Evolutionary conservation across 805 yeast genomes (phyloP).

Genomic region (Wickerhamomyces queroliae): DNA sequence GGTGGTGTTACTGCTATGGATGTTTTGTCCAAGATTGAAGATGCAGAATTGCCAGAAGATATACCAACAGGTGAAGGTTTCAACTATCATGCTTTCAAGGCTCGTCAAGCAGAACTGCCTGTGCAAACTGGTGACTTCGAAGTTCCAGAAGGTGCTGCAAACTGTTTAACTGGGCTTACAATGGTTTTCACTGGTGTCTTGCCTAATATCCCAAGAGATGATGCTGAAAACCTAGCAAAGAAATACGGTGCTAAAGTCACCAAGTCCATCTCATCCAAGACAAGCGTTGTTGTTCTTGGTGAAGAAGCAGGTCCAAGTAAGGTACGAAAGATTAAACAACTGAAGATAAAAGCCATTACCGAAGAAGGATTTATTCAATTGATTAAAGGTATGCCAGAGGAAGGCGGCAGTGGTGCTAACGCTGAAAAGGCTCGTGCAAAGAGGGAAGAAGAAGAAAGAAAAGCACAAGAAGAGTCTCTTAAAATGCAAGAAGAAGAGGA

Average conservation of each 20-base stretch:
- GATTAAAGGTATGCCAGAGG: constrained; percentile 76
- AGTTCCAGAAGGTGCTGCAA: constrained; percentile 77
- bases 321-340: constrained; percentile 68
- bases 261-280: constrained; percentile 76
- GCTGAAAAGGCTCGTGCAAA: constrained; percentile 73
- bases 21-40: constrained; percentile 60
- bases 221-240: constrained; percentile 71
- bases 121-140: constrained; percentile 33
- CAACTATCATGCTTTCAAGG: constrained; percentile 53
- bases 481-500: constrained; percentile 41
- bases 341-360: constrained; percentile 73
- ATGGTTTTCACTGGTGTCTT: constrained; percentile 91
- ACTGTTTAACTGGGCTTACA: constrained; percentile 83
- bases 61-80: constrained; percentile 44
- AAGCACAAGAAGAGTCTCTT: constrained; percentile 46
- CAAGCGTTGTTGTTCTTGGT: constrained; percentile 86
- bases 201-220: constrained; percentile 72
- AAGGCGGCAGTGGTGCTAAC: constrained; percentile 80
- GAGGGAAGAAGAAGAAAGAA: constrained; percentile 59
- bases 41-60: constrained; percentile 55
- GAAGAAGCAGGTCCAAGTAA: constrained; percentile 97
- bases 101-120: constrained; percentile 31
- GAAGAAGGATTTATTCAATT: constrained; percentile 82
- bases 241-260: constrained; percentile 90
- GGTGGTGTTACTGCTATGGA: constrained; percentile 41